Conservation (phyloP, 495 filamentous ascomycete genomes). For the Aspergillus homomorphus region DNA sequence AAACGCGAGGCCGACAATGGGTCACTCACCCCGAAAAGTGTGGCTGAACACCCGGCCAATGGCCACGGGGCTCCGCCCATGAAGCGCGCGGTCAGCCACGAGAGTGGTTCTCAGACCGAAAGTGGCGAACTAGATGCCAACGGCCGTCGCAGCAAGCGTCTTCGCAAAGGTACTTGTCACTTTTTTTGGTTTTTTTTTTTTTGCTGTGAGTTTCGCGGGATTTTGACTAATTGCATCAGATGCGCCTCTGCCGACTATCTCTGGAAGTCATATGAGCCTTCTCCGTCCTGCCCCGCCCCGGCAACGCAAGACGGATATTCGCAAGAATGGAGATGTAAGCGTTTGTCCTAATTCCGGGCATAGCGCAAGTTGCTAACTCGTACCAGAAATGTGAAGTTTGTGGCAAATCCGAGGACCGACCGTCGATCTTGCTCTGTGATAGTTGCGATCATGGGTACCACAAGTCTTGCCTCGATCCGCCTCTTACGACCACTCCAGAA, state of each 20-base stretch:
- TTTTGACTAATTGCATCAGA: slow-evolving; percentile 47
- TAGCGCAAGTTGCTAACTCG: slow-evolving; percentile 6
- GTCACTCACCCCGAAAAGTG: slow-evolving; percentile 38
- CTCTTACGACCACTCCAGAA: slow-evolving; percentile 72
- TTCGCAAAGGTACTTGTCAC: slow-evolving; percentile 76
- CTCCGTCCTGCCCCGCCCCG: slow-evolving; percentile 78
- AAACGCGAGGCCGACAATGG: slow-evolving; percentile 53
- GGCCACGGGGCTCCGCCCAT: slow-evolving; percentile 56
- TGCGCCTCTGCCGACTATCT: slow-evolving; percentile 77
- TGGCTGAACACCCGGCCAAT: slow-evolving; percentile 47
- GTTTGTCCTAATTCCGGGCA: slow-evolving; percentile 1
- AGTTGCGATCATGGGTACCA: slow-evolving; percentile 91
- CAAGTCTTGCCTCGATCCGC: slow-evolving; percentile 82
- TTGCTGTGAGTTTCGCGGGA: neutral
- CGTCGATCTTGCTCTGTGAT: slow-evolving; percentile 78
- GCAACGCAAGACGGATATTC: slow-evolving; percentile 63
- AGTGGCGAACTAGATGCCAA: slow-evolving; percentile 63
- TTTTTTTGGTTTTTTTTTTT: neutral
- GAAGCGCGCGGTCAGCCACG: slow-evolving; percentile 82
- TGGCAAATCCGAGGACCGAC: slow-evolving; percentile 71
- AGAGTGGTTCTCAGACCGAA: slow-evolving; percentile 61
- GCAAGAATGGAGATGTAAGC: slow-evolving; percentile 73
- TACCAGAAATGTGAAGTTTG: slow-evolving; percentile 81
- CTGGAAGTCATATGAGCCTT: slow-evolving; percentile 94
- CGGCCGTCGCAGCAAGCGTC: slow-evolving; percentile 84